Evolutionary conservation across 1,284 basidiomycete species (phyloP).

Genomic region (Tylopilus sp.): DNA sequence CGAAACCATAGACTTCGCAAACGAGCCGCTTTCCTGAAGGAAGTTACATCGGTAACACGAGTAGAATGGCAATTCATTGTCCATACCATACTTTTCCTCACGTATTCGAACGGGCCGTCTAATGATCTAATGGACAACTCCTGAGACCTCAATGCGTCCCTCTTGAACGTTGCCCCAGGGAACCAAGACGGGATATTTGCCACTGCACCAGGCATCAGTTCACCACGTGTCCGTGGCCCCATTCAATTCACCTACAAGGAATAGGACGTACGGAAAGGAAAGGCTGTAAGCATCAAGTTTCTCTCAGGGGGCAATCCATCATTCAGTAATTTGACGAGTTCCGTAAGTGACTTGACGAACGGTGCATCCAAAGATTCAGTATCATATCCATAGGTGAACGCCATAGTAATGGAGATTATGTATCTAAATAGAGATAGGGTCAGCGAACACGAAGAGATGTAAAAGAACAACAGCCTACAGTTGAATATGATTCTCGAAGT

Average conservation of each 20-base stretch:
- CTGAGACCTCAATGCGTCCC: conserved; percentile 24
- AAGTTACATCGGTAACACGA: neutral
- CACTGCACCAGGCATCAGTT: conserved; percentile 17
- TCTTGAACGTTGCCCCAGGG: conserved; percentile 29
- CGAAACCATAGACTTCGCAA: conserved; percentile 30
- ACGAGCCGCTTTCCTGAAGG: conserved; percentile 26
- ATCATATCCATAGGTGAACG: conserved; percentile 32
- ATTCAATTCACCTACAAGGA: neutral
- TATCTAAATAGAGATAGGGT: conserved; percentile 18
- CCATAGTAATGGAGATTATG: conserved; percentile 31
- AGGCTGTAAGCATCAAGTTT: conserved; percentile 31
- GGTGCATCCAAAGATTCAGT: conserved; percentile 25
- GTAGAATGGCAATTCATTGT: neutral
- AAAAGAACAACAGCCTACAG: conserved; percentile 15
- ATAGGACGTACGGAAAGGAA: conserved; percentile 27
- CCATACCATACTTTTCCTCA: conserved; percentile 26
- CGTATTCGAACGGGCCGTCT: conserved; percentile 29
- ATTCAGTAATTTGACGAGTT: conserved; percentile 24
- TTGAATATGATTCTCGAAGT: conserved; percentile 24
- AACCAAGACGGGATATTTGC: conserved; percentile 29
- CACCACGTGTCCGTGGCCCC: neutral
- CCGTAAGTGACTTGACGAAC: conserved; percentile 25
- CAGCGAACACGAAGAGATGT: neutral
- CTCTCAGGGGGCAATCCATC: conserved; percentile 26
- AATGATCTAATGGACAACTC: conserved; percentile 24